Conservation (phyloP, 164 flowering plant species). For the Umbellularia californica region DNA sequence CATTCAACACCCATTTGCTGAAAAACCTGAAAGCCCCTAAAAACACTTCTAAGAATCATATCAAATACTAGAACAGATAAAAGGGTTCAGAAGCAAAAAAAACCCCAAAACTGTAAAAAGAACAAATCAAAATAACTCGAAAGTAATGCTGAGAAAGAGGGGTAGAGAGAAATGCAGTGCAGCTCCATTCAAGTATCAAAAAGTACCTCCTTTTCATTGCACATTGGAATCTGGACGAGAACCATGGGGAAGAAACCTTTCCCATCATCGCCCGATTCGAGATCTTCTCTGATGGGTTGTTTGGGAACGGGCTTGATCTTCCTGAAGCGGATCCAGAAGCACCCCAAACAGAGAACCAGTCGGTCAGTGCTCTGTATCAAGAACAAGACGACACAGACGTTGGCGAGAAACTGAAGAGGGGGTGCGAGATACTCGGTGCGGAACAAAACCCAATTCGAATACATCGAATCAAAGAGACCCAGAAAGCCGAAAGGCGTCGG, state of each 20-base stretch:
- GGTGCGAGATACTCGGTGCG: constrained; percentile 93
- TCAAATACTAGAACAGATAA: too few relatives aligned
- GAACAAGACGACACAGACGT: constrained; percentile 71
- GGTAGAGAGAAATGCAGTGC: neutral
- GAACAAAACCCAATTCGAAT: constrained; percentile 72
- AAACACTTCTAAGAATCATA: too few relatives aligned
- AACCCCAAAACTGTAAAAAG: too few relatives aligned
- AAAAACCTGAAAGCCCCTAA: too few relatives aligned
- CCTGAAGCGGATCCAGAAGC: constrained; percentile 79
- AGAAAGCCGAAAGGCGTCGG: constrained; percentile 32
- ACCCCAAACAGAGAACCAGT: constrained; percentile 73
- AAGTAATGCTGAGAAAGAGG: neutral
- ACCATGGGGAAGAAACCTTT: constrained; percentile 73
- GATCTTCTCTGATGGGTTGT: constrained; percentile 30
- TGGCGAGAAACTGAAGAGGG: constrained; percentile 73
- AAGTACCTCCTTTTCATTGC: constrained; percentile 92
- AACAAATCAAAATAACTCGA: too few relatives aligned
- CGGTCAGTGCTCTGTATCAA: constrained; percentile 83
- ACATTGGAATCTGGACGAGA: constrained; percentile 98
- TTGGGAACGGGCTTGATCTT: constrained; percentile 72
- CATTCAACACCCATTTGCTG: too few relatives aligned
- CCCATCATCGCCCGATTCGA: constrained; percentile 54
- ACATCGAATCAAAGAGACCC: constrained; percentile 54
- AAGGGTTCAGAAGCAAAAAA: too few relatives aligned
- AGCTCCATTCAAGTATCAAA: neutral